These are phyloP conservation scores for Coniochaeta prunicola DNA, from an alignment of 2,329 filamentous ascomycete species.

Conservation along the genomic window DNA sequence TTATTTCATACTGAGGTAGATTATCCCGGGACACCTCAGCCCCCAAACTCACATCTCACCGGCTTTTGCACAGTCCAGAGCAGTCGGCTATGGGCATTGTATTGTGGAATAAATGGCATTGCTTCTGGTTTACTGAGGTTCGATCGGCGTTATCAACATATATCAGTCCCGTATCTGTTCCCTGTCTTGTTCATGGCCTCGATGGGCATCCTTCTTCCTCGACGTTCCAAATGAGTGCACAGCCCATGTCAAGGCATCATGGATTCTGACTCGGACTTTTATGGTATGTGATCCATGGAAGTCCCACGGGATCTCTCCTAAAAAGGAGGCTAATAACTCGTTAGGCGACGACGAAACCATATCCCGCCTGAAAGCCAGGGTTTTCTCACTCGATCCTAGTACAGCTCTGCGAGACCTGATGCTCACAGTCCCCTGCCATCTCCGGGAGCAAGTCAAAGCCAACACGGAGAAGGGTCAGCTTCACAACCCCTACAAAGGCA, in stretches of 20 bases:
- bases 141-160: neutral
- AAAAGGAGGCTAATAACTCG: conserved; percentile 1
- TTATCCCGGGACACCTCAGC: neutral
- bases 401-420: conserved; percentile 16
- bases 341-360: conserved; percentile 49
- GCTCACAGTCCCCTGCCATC: conserved; percentile 3
- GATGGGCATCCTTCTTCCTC: neutral
- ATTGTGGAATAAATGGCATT: neutral
- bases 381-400: conserved; percentile 39
- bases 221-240: too few relatives aligned
- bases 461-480: conserved; percentile 17
- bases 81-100: neutral
- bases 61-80: neutral
- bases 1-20: too few relatives aligned
- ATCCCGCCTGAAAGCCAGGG: conserved; percentile 38
- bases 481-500: conserved; percentile 53
- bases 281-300: conserved; percentile 30
- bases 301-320: neutral
- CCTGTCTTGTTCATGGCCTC: neutral
- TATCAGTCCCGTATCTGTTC: neutral
- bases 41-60: neutral
- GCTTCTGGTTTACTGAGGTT: neutral
- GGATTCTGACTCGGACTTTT: conserved; percentile 44
- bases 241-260: conserved; percentile 15
- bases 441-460: neutral